phyloP scores from a whole-genome alignment of 805 yeast species.

The Suhomyces kilbournensis region DNA sequence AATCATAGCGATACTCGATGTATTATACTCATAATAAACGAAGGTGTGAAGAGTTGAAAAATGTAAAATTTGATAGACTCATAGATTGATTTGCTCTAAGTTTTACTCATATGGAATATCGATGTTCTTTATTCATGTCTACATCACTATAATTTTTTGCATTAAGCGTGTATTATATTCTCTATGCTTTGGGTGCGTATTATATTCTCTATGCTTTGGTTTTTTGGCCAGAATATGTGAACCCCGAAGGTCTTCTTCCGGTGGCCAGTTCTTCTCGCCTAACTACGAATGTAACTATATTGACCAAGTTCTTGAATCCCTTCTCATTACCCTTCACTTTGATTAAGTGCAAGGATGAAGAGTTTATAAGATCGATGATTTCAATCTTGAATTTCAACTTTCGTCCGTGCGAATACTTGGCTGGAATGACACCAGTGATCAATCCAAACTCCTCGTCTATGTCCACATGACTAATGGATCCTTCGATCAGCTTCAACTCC shows the following conservation, averaged over 20 bases:
- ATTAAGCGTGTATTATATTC: not conserved
- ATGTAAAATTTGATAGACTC: not conserved
- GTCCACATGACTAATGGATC: conserved; percentile 42
- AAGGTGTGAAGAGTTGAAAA: not conserved
- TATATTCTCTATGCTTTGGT: not conserved
- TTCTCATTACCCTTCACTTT: conserved; percentile 46
- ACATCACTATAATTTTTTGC: not conserved
- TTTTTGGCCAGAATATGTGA: conserved; percentile 10
- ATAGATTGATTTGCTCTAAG: no score
- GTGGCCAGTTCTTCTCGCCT: conserved; percentile 38
- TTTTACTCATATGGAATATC: not conserved
- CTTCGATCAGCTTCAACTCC: conserved; percentile 48
- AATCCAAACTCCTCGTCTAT: conserved; percentile 43
- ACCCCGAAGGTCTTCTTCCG: conserved; percentile 10
- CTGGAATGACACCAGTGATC: conserved; percentile 48
- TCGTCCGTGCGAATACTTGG: conserved; percentile 43
- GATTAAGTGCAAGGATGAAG: conserved; percentile 40
- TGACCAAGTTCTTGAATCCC: conserved; percentile 42
- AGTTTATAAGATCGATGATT: conserved; percentile 35
- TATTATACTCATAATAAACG: not conserved
- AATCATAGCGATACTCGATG: not conserved
- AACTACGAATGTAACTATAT: conserved; percentile 44
- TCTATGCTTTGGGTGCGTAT: not conserved
- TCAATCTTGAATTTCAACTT: conserved; percentile 47
- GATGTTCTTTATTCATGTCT: not conserved